These are phyloP conservation scores for Ceratobasidium sp. DNA, from an alignment of 1,284 basidiomycete genomes.

Conservation along the genomic window DNA sequence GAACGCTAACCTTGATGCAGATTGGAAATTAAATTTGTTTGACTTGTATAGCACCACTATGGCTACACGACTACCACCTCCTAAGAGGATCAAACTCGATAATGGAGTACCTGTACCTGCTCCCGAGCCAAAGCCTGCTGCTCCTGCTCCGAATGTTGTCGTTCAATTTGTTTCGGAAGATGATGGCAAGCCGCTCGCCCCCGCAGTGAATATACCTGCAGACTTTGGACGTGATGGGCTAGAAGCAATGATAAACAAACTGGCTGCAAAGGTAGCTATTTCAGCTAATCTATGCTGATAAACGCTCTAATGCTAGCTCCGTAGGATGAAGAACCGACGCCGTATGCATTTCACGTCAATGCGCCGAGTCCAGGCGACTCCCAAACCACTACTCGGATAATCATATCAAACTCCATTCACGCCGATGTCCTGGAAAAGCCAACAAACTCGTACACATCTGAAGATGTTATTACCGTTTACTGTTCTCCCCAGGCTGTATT, in stretches of 20 bases:
- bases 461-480: slow-evolving; percentile 85
- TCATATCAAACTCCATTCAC: slow-evolving; percentile 79
- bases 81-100: slow-evolving; percentile 76
- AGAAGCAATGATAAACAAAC: slow-evolving; percentile 84
- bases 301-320: slow-evolving; percentile 32
- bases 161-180: slow-evolving; percentile 92
- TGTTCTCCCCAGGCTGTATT: slow-evolving; percentile 97
- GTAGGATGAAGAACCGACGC: slow-evolving; percentile 84
- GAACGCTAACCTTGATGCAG: neutral
- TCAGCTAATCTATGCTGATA: slow-evolving; percentile 32
- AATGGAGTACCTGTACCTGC: slow-evolving; percentile 61
- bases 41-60: slow-evolving; percentile 51
- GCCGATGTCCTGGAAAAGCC: slow-evolving; percentile 77
- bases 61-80: slow-evolving; percentile 83
- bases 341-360: slow-evolving; percentile 85
- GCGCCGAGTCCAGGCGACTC: slow-evolving; percentile 62
- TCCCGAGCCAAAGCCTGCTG: slow-evolving; percentile 55
- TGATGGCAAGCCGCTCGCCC: slow-evolving; percentile 79
- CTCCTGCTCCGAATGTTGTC: slow-evolving; percentile 71
- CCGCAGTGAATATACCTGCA: slow-evolving; percentile 85
- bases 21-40: slow-evolving; percentile 36
- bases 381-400: slow-evolving; percentile 71
- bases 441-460: slow-evolving; percentile 74
- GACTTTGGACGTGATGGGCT: slow-evolving; percentile 84
- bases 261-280: slow-evolving; percentile 48